phyloP scores from a whole-genome alignment of 208 protist species.

The Wallacemonas sp. region DNA sequence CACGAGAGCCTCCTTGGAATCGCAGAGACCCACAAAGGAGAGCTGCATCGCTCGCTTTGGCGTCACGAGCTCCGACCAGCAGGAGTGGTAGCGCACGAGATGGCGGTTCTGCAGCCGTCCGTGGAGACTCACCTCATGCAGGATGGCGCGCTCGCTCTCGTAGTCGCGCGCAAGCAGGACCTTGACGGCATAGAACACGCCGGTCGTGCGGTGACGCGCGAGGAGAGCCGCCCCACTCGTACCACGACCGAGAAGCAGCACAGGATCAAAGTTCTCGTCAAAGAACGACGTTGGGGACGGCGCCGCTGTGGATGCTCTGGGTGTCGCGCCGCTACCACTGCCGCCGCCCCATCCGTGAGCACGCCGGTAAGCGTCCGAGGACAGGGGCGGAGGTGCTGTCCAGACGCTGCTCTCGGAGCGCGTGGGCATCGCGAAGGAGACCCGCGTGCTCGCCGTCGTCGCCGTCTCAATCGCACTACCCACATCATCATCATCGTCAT shows the following conservation, averaged over 20 bases:
- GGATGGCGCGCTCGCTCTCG: slow-evolving; percentile 56
- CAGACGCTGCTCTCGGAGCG: neutral
- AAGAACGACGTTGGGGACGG: slow-evolving; percentile 56
- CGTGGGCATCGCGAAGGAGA: slow-evolving; percentile 5
- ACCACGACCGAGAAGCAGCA: slow-evolving; percentile 66
- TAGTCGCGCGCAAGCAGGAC: slow-evolving; percentile 71
- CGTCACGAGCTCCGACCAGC: slow-evolving; percentile 83
- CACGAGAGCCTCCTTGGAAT: slow-evolving; percentile 35
- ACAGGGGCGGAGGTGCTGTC: neutral
- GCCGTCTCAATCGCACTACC: slow-evolving; percentile 2
- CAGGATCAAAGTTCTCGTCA: slow-evolving; percentile 85
- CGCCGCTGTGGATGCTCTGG: slow-evolving; percentile 20
- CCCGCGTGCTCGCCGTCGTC: slow-evolving; percentile 7
- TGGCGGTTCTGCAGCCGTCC: slow-evolving; percentile 54
- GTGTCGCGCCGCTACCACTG: slow-evolving; percentile 11
- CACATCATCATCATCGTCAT: neutral
- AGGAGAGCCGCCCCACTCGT: slow-evolving; percentile 76
- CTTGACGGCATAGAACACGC: slow-evolving; percentile 87
- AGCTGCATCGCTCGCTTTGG: slow-evolving; percentile 67
- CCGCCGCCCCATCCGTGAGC: no score
- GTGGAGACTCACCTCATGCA: slow-evolving; percentile 80
- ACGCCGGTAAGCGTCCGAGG: no score
- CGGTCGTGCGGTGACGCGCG: slow-evolving; percentile 72
- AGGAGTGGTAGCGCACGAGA: slow-evolving; percentile 78
- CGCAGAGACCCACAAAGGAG: slow-evolving; percentile 60